These are phyloP conservation scores for Monosporascus sp. DNA, from an alignment of 2,329 filamentous ascomycete genomes.

Conservation along the genomic window DNA sequence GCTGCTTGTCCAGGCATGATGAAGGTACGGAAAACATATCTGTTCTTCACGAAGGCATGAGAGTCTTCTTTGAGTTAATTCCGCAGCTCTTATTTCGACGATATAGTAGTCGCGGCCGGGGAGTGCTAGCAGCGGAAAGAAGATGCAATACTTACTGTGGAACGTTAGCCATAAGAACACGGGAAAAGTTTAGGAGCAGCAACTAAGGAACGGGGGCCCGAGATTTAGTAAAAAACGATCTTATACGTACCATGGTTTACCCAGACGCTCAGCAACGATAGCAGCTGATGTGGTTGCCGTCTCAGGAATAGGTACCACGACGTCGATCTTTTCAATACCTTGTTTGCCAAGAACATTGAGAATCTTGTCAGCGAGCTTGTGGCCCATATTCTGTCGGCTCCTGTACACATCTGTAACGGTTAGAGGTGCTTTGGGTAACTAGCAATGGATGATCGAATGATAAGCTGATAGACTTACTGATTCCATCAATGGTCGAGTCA, in stretches of 20 bases:
- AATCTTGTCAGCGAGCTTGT: slow-evolving; percentile 65
- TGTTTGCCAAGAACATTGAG: slow-evolving; percentile 56
- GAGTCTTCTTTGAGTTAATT: slow-evolving; percentile 33
- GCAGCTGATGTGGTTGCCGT: slow-evolving; percentile 70
- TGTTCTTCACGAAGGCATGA: slow-evolving; percentile 73
- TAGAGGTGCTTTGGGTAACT: slow-evolving; percentile 8
- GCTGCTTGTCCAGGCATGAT: slow-evolving; percentile 72
- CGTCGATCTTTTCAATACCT: slow-evolving; percentile 63
- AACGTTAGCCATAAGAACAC: too few species aligned
- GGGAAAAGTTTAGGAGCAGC: too few species aligned
- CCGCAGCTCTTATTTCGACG: too few species aligned
- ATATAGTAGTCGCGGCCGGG: too few species aligned
- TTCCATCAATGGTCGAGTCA: slow-evolving; percentile 69
- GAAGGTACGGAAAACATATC: slow-evolving; percentile 76
- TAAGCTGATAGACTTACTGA: slow-evolving; percentile 31
- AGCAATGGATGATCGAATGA: background rate
- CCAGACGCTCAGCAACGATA: slow-evolving; percentile 63
- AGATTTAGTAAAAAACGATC: too few species aligned
- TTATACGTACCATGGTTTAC: slow-evolving; percentile 48
- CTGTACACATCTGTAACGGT: slow-evolving; percentile 50
- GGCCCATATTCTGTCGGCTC: slow-evolving; percentile 70
- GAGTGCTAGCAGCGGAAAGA: too few species aligned
- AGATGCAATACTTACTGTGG: too few species aligned
- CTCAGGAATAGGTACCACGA: slow-evolving; percentile 62
- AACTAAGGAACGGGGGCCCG: too few species aligned